Conservation (phyloP, 2,329 filamentous ascomycete species). For the Trichoderma harzianum region DNA sequence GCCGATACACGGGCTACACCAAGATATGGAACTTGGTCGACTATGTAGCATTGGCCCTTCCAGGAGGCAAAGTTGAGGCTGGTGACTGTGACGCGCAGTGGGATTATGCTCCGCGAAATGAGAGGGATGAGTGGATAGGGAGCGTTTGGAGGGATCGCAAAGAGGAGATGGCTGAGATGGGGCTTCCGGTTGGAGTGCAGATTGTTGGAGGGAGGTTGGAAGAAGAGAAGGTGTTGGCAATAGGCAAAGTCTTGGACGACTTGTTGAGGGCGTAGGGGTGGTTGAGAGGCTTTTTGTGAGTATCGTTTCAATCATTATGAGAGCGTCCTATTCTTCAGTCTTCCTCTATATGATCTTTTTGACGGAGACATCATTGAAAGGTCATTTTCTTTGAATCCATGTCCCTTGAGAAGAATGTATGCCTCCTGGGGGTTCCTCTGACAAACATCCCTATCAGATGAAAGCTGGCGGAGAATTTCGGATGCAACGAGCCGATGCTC, state of each 20-base stretch:
- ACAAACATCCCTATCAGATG: not conserved
- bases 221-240: constrained; percentile 50
- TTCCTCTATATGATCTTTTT: not conserved
- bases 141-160: constrained; percentile 34
- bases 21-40: not conserved
- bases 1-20: not conserved
- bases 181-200: constrained; percentile 49
- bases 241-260: not conserved
- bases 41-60: not conserved
- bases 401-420: not conserved
- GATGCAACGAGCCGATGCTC: not conserved
- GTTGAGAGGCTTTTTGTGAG: not conserved
- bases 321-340: not conserved
- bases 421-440: not conserved
- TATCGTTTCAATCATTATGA: not conserved
- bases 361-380: not conserved
- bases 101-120: not conserved
- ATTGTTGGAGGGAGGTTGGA: constrained; percentile 50
- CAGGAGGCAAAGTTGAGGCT: not conserved
- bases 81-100: not conserved
- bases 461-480: not conserved
- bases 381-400: not conserved
- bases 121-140: not conserved
- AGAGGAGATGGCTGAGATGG: constrained; percentile 27
- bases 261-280: not conserved